Evolutionary conservation across 441 rosid genomes (phyloP).

Genomic region (Populus tomentosa): DNA sequence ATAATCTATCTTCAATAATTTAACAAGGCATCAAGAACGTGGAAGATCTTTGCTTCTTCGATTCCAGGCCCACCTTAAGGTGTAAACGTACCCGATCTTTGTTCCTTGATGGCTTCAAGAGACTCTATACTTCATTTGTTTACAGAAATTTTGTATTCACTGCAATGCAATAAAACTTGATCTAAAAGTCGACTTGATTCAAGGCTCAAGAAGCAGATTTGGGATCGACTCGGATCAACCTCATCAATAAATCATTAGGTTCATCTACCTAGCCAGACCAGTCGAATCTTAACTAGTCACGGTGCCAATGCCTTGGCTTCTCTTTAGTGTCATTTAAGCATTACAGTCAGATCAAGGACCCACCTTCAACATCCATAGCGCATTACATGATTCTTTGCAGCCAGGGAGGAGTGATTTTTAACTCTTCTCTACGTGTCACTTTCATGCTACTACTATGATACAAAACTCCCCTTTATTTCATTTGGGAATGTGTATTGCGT

Average conservation of each 20-base stretch:
- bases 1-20: no score
- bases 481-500: conserved; percentile 33
- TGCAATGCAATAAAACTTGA: background rate
- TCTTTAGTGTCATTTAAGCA: background rate
- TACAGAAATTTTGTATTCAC: background rate
- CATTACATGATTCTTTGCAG: conserved; percentile 15
- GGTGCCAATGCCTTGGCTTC: background rate
- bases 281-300: background rate
- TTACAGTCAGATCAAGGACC: background rate
- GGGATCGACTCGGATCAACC: background rate
- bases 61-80: no score
- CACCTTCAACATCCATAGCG: background rate
- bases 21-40: no score
- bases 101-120: no score
- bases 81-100: no score
- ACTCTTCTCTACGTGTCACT: background rate
- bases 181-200: background rate
- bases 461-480: conserved; percentile 9
- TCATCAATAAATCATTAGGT: background rate
- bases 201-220: background rate
- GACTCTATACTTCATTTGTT: no score
- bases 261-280: background rate
- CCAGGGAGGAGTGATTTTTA: background rate
- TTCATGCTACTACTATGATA: no score
- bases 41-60: no score